Conservation (phyloP, 768 basidiomycete species). For the Coprinopsis marcescibilis region DNA sequence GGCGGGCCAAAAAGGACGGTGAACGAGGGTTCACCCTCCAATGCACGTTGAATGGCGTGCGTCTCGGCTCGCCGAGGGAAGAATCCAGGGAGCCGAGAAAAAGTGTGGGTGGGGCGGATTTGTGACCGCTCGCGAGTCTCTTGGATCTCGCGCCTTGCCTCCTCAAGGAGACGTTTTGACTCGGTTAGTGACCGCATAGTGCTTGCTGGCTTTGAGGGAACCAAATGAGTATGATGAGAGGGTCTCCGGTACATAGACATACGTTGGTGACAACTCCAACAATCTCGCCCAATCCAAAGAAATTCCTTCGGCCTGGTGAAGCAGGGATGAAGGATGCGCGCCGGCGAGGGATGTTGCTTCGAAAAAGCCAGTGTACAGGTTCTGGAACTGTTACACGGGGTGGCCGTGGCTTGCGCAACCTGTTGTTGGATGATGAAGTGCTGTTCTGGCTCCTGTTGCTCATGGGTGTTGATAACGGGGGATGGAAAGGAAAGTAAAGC, state of each 20-base stretch:
- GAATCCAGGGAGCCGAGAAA: slow-evolving; percentile 71
- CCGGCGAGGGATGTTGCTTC: slow-evolving; percentile 65
- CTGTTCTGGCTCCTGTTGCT: slow-evolving; percentile 13
- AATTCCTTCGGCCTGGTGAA: slow-evolving; percentile 60
- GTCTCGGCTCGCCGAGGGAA: slow-evolving; percentile 64
- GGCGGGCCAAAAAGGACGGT: slow-evolving; percentile 78
- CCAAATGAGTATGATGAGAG: not conserved
- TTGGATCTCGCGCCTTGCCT: slow-evolving; percentile 68
- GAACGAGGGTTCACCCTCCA: slow-evolving; percentile 72
- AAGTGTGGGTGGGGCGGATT: slow-evolving; percentile 68
- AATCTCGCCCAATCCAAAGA: slow-evolving; percentile 79
- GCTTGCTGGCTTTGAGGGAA: slow-evolving; percentile 56
- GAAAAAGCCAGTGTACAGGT: slow-evolving; percentile 69
- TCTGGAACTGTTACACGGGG: slow-evolving; percentile 17
- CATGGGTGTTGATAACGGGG: slow-evolving; percentile 12
- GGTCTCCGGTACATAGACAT: slow-evolving; percentile 25
- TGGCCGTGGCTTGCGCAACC: slow-evolving; percentile 17
- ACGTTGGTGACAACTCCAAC: slow-evolving; percentile 72
- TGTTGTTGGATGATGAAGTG: slow-evolving; percentile 18
- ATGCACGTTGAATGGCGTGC: slow-evolving; percentile 54
- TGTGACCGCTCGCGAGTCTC: slow-evolving; percentile 65
- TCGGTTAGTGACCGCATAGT: slow-evolving; percentile 77
- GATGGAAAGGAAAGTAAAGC: too few species aligned
- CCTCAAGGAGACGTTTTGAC: slow-evolving; percentile 68
- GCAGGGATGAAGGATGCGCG: slow-evolving; percentile 53